Conservation (phyloP, 169 alveolate genomes). For the Plasmodium cynomolgi region DNA sequence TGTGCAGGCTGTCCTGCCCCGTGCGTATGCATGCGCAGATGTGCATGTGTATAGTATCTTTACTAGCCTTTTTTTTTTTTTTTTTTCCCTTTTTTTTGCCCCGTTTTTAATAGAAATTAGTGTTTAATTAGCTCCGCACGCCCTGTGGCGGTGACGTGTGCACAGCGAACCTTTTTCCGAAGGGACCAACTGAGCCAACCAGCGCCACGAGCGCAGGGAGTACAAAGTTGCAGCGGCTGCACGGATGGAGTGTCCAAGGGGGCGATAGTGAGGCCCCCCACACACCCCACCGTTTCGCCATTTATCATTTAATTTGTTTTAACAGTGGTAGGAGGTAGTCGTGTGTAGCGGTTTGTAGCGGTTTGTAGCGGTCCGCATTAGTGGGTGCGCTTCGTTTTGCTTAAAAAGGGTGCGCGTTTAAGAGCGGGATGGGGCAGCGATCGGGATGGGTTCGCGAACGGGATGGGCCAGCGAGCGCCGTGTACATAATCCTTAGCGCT, state of each 20-base stretch:
- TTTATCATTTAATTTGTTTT: not conserved
- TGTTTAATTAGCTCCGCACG: not conserved
- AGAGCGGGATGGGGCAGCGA: not conserved
- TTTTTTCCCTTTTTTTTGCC: not conserved
- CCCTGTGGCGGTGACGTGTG: not conserved
- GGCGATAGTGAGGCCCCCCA: not conserved
- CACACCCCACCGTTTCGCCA: not conserved
- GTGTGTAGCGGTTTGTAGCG: no score
- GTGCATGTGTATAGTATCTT: not conserved
- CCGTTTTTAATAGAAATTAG: constrained; percentile 7
- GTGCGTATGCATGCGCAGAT: not conserved
- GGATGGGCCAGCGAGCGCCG: not conserved
- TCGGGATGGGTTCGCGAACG: not conserved
- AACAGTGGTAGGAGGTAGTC: not conserved
- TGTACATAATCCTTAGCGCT: not conserved
- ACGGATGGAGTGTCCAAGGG: not conserved
- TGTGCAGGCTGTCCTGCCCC: not conserved
- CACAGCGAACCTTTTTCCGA: not conserved
- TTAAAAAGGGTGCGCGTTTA: not conserved
- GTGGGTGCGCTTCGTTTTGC: not conserved
- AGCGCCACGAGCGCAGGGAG: not conserved
- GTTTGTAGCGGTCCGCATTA: not conserved
- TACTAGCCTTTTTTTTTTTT: not conserved
- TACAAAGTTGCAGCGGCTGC: not conserved
- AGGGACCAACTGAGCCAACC: not conserved